These are phyloP conservation scores for Penicillium paxilli DNA, from an alignment of 495 filamentous ascomycete genomes.

Conservation along the genomic window DNA sequence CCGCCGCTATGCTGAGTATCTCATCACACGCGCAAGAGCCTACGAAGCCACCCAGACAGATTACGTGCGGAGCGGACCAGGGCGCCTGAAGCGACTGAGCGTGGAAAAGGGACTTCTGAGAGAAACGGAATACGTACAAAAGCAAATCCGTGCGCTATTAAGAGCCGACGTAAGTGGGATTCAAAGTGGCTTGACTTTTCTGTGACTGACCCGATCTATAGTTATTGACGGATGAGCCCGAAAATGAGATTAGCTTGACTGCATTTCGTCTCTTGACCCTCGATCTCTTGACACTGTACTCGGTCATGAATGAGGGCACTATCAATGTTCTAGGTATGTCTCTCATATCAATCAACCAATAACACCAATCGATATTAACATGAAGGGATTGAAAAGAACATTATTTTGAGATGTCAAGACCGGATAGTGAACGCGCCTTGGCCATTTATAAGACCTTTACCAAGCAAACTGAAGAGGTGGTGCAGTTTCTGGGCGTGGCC, in stretches of 20 bases:
- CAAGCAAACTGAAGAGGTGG: constrained; percentile 88
- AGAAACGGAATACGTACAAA: constrained; percentile 90
- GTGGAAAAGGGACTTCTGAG: constrained; percentile 92
- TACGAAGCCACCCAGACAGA: constrained; percentile 84
- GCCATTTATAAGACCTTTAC: constrained; percentile 92
- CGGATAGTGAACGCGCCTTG: constrained; percentile 89
- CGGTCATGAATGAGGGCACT: constrained; percentile 94
- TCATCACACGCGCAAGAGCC: constrained; percentile 77
- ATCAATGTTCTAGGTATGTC: constrained; percentile 91
- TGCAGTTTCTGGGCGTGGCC: constrained; percentile 84
- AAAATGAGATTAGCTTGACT: constrained; percentile 95
- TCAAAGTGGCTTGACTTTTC: not conserved
- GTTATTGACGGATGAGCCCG: constrained; percentile 84
- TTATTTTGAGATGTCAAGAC: constrained; percentile 97
- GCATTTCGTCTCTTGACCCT: constrained; percentile 92
- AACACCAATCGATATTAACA: not conserved
- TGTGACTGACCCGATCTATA: constrained; percentile 37
- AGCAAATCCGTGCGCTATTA: constrained; percentile 79
- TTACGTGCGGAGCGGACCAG: constrained; percentile 82
- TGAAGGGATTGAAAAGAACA: constrained; percentile 60
- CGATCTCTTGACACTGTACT: constrained; percentile 87
- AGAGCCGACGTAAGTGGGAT: constrained; percentile 76
- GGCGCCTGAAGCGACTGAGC: constrained; percentile 77
- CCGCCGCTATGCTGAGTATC: constrained; percentile 83
- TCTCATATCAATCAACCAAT: not conserved